phyloP scores from a whole-genome alignment of 1,284 basidiomycete species.

The Golubevia sp. region DNA sequence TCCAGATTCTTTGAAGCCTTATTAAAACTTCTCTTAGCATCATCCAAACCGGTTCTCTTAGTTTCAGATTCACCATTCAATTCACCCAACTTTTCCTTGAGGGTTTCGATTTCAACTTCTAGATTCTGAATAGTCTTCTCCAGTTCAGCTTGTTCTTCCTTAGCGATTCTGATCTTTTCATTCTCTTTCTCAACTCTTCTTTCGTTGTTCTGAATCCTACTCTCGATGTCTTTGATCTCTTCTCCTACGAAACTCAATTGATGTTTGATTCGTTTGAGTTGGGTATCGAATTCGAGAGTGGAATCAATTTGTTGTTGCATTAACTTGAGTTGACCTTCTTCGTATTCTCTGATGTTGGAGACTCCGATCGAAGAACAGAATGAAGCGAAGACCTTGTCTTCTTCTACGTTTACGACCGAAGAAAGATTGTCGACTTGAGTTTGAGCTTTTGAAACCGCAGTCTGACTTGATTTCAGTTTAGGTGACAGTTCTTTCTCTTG shows the following conservation, averaged over 20 bases:
- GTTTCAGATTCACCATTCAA: constrained; percentile 65
- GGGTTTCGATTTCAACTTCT: constrained; percentile 69
- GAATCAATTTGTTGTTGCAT: constrained; percentile 86
- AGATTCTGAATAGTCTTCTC: constrained; percentile 60
- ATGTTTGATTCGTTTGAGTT: constrained; percentile 83
- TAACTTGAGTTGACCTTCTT: constrained; percentile 84
- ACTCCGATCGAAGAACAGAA: constrained; percentile 86
- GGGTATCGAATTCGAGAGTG: constrained; percentile 79
- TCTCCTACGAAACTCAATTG: constrained; percentile 68
- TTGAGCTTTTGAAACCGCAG: constrained; percentile 36
- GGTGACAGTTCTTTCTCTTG: constrained; percentile 26
- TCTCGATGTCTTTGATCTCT: constrained; percentile 21
- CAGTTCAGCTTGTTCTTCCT: constrained; percentile 67
- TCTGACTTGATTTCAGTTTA: constrained; percentile 27
- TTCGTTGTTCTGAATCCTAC: constrained; percentile 27
- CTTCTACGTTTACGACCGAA: constrained; percentile 65
- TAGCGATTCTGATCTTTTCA: constrained; percentile 67
- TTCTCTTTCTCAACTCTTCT: constrained; percentile 69
- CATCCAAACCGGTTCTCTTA: constrained; percentile 67
- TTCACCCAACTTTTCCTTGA: constrained; percentile 66
- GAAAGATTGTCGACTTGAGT: constrained; percentile 22
- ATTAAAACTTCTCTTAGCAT: constrained; percentile 73
- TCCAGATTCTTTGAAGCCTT: constrained; percentile 80
- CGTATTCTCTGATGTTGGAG: constrained; percentile 86
- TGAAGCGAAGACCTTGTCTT: constrained; percentile 76